Conservation (phyloP, 2,329 filamentous ascomycete genomes). For the Ceratocystis albifundus region DNA sequence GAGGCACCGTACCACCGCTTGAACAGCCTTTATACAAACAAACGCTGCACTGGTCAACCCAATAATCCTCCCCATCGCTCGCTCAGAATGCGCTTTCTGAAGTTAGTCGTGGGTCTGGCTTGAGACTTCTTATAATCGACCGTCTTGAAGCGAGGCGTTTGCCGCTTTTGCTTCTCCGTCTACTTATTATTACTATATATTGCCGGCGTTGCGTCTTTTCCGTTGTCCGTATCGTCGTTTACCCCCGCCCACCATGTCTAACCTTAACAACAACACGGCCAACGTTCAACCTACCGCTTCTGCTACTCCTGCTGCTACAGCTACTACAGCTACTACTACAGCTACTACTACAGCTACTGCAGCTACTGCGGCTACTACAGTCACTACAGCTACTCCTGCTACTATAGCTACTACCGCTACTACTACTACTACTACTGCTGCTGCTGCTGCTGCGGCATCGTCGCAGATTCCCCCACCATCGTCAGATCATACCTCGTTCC, state of each 20-base stretch:
- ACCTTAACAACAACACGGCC: constrained; percentile 4
- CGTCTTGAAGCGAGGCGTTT: neutral
- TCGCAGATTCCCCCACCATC: constrained; percentile 25
- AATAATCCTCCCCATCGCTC: neutral
- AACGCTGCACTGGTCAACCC: neutral
- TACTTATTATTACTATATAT: neutral
- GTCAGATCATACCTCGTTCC: constrained; percentile 25
- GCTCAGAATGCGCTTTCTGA: constrained; percentile 4
- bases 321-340: too few relatives aligned
- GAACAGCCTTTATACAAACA: too few relatives aligned
- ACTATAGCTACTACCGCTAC: too few relatives aligned
- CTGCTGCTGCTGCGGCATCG: neutral
- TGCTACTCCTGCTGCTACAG: neutral
- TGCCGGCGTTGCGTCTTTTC: neutral
- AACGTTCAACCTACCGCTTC: neutral
- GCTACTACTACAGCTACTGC: too few relatives aligned
- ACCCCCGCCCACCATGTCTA: neutral
- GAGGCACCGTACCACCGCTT: too few relatives aligned
- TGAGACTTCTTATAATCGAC: neutral
- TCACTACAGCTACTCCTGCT: too few relatives aligned
- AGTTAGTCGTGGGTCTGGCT: constrained; percentile 5
- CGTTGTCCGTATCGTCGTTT: neutral
- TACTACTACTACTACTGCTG: neutral
- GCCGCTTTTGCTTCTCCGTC: neutral
- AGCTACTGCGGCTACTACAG: too few relatives aligned